Percentiles rank a stretch among this genome's conserved stretches.
Evolutionary conservation across 495 filamentous ascomycete genomes (phyloP).

Genomic region (Gamarada debralockiae): DNA sequence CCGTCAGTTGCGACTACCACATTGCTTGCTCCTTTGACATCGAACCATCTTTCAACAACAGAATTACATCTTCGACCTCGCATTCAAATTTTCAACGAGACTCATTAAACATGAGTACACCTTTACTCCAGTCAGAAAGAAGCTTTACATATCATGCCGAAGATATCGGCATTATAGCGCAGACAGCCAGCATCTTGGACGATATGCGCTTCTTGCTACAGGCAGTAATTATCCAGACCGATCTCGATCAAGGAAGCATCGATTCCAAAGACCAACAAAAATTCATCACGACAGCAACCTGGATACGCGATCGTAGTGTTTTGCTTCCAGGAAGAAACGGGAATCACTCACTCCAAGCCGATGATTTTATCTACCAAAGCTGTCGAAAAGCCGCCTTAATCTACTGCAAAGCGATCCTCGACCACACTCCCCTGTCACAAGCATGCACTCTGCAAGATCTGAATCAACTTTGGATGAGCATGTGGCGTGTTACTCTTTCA

Average conservation of each 20-base stretch:
- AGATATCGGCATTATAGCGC: neutral
- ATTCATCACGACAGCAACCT: constrained; percentile 8
- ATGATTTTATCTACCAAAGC: constrained; percentile 12
- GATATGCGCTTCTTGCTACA: constrained; percentile 4
- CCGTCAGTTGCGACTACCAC: neutral
- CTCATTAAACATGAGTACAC: neutral
- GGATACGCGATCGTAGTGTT: constrained; percentile 7
- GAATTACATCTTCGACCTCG: neutral
- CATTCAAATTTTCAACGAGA: neutral
- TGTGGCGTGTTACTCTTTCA: constrained; percentile 18
- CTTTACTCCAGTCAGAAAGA: neutral
- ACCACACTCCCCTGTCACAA: constrained; percentile 8
- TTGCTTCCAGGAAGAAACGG: constrained; percentile 1
- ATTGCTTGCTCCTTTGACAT: neutral
- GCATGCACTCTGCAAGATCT: constrained; percentile 12
- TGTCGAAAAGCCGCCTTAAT: constrained; percentile 12
- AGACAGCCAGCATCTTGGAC: constrained; percentile 3
- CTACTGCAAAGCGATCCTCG: constrained; percentile 16
- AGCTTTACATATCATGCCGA: neutral
- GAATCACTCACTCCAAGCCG: neutral
- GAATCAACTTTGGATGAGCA: constrained; percentile 10
- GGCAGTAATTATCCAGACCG: neutral
- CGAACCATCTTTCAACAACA: neutral
- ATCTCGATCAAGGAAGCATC: neutral
- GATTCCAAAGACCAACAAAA: constrained; percentile 3